A percentile compares a stretch with the other conserved stretches of the same genome.
These are phyloP conservation scores for Funneliformis mosseae DNA, from an alignment of 192 early-diverging fungal genomes.

Conservation along the genomic window DNA sequence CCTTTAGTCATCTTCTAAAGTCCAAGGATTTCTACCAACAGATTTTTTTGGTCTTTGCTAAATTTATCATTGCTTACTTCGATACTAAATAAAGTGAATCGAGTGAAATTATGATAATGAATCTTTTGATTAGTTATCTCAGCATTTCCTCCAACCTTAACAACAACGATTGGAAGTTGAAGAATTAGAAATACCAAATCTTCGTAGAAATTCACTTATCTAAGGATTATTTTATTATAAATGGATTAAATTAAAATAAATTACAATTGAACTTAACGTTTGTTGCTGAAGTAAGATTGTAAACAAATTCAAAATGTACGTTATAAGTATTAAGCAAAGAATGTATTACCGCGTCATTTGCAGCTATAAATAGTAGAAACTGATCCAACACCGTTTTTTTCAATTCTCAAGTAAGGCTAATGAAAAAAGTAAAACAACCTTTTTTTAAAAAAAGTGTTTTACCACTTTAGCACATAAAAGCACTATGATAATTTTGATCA, in stretches of 20 bases:
- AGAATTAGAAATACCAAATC: constrained; percentile 54
- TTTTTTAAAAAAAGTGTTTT: constrained; percentile 16
- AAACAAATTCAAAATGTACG: constrained; percentile 61
- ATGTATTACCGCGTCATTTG: constrained; percentile 49
- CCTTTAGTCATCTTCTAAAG: background rate
- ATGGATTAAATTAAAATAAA: background rate
- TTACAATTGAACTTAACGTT: constrained; percentile 45
- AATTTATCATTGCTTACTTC: too few species aligned
- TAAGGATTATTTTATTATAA: constrained; percentile 36
- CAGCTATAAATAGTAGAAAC: constrained; percentile 55
- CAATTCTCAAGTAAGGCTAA: too few species aligned
- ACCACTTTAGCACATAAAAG: constrained; percentile 47
- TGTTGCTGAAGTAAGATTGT: constrained; percentile 55
- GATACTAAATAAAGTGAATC: background rate
- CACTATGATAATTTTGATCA: constrained; percentile 39
- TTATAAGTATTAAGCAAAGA: constrained; percentile 57
- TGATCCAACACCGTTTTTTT: constrained; percentile 49
- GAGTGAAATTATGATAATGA: background rate
- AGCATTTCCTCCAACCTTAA: constrained; percentile 50
- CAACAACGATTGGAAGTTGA: constrained; percentile 47
- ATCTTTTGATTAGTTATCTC: constrained; percentile 38
- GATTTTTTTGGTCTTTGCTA: background rate
- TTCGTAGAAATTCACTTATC: constrained; percentile 56
- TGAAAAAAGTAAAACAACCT: background rate
- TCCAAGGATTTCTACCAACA: background rate